Percentiles rank a stretch among this genome's conserved stretches.
phyloP scores from a whole-genome alignment of 2,329 filamentous ascomycete species.

The Ophiocordyceps camponoti-floridani region DNA sequence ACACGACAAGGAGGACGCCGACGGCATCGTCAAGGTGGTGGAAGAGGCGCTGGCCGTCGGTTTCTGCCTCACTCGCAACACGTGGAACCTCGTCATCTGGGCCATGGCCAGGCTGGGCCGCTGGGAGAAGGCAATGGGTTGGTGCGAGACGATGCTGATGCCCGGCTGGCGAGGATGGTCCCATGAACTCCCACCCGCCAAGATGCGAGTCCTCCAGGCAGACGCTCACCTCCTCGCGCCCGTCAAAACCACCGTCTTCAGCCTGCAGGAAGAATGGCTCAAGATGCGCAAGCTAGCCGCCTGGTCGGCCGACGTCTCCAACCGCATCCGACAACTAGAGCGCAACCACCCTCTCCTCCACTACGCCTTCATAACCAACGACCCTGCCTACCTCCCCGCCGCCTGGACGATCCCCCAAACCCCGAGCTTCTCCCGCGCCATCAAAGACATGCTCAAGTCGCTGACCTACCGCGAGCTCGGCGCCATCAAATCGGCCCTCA shows the following conservation, averaged over 20 bases:
- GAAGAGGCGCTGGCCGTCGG: conserved; percentile 42
- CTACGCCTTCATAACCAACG: conserved; percentile 18
- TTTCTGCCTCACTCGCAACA: conserved; percentile 56
- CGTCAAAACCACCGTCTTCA: conserved; percentile 21
- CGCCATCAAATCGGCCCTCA: conserved; percentile 7
- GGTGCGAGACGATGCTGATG: conserved; percentile 68
- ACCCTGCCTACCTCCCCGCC: conserved; percentile 11
- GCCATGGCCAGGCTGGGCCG: conserved; percentile 41
- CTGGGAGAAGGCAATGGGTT: conserved; percentile 48
- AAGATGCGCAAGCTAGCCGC: conserved; percentile 27
- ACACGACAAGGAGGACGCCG: conserved; percentile 19
- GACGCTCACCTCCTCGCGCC: conserved; percentile 1
- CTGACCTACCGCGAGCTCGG: conserved; percentile 13
- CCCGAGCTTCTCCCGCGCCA: conserved; percentile 10
- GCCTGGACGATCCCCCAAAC: conserved; percentile 8
- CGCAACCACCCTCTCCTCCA: conserved; percentile 20
- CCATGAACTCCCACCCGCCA: conserved; percentile 4
- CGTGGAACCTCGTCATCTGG: conserved; percentile 67
- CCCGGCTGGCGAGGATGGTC: conserved; percentile 60
- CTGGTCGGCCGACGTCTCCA: conserved; percentile 29
- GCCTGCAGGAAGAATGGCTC: conserved; percentile 30
- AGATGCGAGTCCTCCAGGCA: conserved; percentile 11
- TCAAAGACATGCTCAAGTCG: conserved; percentile 10
- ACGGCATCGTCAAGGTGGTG: conserved; percentile 31
- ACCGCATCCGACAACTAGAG: conserved; percentile 19